A percentile compares a stretch with the other conserved stretches of the same genome.
phyloP scores from a whole-genome alignment of 768 basidiomycete genomes.

The Boletus sp. region DNA sequence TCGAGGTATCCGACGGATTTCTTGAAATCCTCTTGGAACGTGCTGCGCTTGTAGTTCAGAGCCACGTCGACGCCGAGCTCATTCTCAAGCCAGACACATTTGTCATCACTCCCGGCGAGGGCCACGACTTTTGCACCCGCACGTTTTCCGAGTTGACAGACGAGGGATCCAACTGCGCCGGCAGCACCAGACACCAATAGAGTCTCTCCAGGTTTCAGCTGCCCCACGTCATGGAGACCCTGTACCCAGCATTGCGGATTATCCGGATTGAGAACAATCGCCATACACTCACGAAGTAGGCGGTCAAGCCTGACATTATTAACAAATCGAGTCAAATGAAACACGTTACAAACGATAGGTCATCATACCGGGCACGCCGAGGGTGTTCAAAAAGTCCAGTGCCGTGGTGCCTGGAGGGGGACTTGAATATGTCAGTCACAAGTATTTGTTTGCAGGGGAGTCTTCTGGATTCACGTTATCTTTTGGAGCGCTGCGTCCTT shows the following conservation, averaged over 20 bases:
- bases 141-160: constrained; percentile 80
- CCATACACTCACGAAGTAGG: constrained; percentile 69
- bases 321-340: not conserved
- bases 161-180: constrained; percentile 82
- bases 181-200: constrained; percentile 90
- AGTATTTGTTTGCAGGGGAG: not conserved
- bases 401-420: constrained; percentile 56
- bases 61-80: constrained; percentile 82
- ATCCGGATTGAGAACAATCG: not conserved
- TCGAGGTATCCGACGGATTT: constrained; percentile 71
- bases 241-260: constrained; percentile 27
- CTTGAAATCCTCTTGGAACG: constrained; percentile 73
- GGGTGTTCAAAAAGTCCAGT: constrained; percentile 78
- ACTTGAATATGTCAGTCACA: constrained; percentile 31
- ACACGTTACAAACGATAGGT: not conserved
- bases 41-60: constrained; percentile 82
- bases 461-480: constrained; percentile 47
- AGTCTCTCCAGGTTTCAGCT: constrained; percentile 80
- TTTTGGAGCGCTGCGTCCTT: constrained; percentile 51
- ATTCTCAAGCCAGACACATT: constrained; percentile 81
- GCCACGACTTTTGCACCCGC: constrained; percentile 81
- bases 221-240: constrained; percentile 81
- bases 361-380: constrained; percentile 70
- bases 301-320: constrained; percentile 65
- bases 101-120: constrained; percentile 82